These are phyloP conservation scores for Blastobotrys americana DNA, from an alignment of 805 yeast species.

Conservation along the genomic window DNA sequence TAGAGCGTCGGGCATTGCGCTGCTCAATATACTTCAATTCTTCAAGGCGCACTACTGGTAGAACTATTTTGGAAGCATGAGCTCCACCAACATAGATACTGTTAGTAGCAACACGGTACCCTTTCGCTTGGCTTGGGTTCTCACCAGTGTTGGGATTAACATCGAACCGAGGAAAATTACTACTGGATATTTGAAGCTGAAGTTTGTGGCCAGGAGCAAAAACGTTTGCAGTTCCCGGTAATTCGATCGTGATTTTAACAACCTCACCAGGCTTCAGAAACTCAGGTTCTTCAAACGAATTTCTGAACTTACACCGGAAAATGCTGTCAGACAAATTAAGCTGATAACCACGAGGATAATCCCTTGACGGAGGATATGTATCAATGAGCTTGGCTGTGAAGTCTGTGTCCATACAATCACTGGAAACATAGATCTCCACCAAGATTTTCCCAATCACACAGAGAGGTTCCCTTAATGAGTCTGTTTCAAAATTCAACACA, in stretches of 20 bases:
- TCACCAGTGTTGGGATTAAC: conserved; percentile 11
- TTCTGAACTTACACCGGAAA: conserved; percentile 7
- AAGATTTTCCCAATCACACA: conserved; percentile 3
- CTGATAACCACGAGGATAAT: conserved; percentile 8
- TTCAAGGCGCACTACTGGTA: neutral
- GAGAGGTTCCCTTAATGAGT: neutral
- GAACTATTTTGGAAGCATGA: neutral
- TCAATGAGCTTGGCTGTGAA: conserved; percentile 10
- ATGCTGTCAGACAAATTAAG: conserved; percentile 7
- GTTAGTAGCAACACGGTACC: conserved; percentile 1
- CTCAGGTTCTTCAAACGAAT: neutral
- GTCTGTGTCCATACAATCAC: conserved; percentile 8
- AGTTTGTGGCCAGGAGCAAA: conserved; percentile 8
- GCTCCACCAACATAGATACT: neutral
- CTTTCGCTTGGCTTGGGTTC: neutral
- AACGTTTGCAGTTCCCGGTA: conserved; percentile 6
- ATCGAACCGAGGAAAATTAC: conserved; percentile 10
- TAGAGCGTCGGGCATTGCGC: neutral
- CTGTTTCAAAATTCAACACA: conserved; percentile 6
- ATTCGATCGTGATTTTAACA: conserved; percentile 3
- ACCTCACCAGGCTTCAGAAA: conserved; percentile 1
- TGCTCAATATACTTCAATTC: neutral
- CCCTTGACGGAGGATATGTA: conserved; percentile 5
- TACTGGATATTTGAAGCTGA: conserved; percentile 9
- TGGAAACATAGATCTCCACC: conserved; percentile 5